Conservation (phyloP, 192 early-diverging fungal genomes). For the Coemansia sp. region DNA sequence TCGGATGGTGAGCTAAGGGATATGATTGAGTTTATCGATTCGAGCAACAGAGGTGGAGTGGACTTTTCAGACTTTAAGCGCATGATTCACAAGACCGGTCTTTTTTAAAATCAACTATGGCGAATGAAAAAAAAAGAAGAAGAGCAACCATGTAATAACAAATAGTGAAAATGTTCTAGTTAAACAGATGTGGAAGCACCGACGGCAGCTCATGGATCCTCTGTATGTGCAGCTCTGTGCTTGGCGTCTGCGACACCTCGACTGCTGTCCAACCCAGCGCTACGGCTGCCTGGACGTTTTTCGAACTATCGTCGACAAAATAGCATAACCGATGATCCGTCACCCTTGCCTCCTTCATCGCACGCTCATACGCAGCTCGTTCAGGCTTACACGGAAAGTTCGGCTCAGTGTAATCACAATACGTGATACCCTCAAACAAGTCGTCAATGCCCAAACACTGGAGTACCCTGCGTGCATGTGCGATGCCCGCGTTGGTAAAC, state of each 20-base stretch:
- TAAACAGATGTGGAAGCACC: conserved; percentile 64
- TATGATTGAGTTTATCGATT: conserved; percentile 71
- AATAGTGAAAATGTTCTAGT: not conserved
- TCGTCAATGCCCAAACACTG: conserved; percentile 64
- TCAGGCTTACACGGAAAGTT: conserved; percentile 78
- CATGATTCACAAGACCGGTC: conserved; percentile 62
- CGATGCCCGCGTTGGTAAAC: conserved; percentile 74
- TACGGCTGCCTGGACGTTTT: conserved; percentile 65
- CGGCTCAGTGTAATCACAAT: conserved; percentile 68
- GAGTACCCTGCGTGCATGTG: conserved; percentile 73
- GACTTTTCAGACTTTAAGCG: conserved; percentile 66
- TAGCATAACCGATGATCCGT: conserved; percentile 61
- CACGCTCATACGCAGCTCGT: conserved; percentile 55
- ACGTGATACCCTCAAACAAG: conserved; percentile 76
- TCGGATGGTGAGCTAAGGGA: conserved; percentile 66
- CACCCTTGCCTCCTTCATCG: conserved; percentile 70
- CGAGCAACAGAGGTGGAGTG: conserved; percentile 64
- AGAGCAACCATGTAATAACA: not conserved
- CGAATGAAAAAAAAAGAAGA: not conserved
- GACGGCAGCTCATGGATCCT: conserved; percentile 63
- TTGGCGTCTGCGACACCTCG: conserved; percentile 40
- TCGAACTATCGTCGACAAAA: conserved; percentile 75
- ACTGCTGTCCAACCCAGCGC: conserved; percentile 57
- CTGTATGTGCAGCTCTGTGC: conserved; percentile 59
- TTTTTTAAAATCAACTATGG: conserved; percentile 36